Conservation (phyloP, 192 early-diverging fungal species). For the Rhizophagus clarus region DNA sequence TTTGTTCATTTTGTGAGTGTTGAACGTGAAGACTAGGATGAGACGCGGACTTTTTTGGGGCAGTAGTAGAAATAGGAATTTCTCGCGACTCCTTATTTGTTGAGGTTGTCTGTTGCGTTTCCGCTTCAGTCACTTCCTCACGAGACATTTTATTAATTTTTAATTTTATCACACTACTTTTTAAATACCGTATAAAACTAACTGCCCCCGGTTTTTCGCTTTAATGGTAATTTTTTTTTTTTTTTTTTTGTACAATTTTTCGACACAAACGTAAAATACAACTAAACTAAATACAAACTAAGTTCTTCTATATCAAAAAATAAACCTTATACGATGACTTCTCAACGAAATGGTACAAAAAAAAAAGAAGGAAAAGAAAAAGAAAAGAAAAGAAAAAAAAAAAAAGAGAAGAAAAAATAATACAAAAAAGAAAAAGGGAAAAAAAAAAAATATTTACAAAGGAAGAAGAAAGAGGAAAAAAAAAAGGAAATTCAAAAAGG, state of each 20-base stretch:
- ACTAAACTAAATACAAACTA: not conserved
- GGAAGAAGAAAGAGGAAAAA: not conserved
- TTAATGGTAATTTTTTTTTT: not conserved
- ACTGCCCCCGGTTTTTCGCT: not conserved
- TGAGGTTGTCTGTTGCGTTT: conserved; percentile 7
- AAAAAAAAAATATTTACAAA: conserved; percentile 4
- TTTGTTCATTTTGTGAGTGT: conserved; percentile 17
- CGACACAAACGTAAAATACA: not conserved
- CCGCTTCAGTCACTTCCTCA: conserved; percentile 9
- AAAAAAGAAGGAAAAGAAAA: not conserved
- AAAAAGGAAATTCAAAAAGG: not conserved
- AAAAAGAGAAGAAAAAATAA: not conserved
- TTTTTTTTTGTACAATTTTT: not conserved
- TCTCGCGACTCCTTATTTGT: conserved; percentile 23
- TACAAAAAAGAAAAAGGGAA: not conserved
- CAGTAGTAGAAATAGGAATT: not conserved
- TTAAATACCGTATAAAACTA: not conserved
- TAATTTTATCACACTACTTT: too few species aligned
- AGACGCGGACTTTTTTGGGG: conserved; percentile 14
- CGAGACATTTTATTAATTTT: conserved; percentile 16
- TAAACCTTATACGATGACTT: not conserved
- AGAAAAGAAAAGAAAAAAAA: not conserved
- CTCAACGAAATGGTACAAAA: not conserved
- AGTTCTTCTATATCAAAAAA: not conserved
- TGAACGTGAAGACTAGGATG: conserved; percentile 12